A percentile compares a stretch with the other conserved stretches of the same genome.
phyloP scores from a whole-genome alignment of 352 stramenopile species.

The Saprolegnia parasitica region DNA sequence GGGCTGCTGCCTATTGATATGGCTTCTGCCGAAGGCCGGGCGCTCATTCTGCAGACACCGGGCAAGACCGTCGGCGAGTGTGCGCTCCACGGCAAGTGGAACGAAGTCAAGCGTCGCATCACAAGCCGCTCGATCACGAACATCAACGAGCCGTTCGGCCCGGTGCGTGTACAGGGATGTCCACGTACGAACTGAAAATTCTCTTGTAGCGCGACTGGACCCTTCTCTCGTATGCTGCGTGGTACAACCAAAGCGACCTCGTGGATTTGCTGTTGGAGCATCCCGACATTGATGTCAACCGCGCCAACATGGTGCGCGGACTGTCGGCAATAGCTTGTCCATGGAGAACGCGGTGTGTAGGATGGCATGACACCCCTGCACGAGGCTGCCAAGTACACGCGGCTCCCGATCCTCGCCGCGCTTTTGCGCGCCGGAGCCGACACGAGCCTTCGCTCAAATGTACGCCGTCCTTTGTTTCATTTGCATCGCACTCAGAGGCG shows the following conservation, averaged over 20 bases:
- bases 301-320: neutral
- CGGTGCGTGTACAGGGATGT: neutral
- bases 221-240: constrained; percentile 8
- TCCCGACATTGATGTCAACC: constrained; percentile 21
- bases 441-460: constrained; percentile 1
- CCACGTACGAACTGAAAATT: no score
- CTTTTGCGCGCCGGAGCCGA: constrained; percentile 5
- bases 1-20: neutral
- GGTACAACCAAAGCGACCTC: constrained; percentile 18
- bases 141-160: constrained; percentile 19
- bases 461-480: neutral
- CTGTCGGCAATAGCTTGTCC: neutral
- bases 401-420: neutral
- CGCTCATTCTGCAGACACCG: neutral
- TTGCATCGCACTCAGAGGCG: neutral
- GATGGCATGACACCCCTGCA: constrained; percentile 15
- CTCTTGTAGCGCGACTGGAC: constrained; percentile 7
- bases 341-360: neutral
- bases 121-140: constrained; percentile 2
- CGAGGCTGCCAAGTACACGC: constrained; percentile 4
- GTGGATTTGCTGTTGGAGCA: constrained; percentile 4
- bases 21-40: neutral
- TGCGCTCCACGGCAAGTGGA: constrained; percentile 9
- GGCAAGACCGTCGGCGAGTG: constrained; percentile 13
- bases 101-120: constrained; percentile 17